Base-by-base conservation (phyloP, 1,284 basidiomycete genomes). In the Trametes pubescens region DNA sequence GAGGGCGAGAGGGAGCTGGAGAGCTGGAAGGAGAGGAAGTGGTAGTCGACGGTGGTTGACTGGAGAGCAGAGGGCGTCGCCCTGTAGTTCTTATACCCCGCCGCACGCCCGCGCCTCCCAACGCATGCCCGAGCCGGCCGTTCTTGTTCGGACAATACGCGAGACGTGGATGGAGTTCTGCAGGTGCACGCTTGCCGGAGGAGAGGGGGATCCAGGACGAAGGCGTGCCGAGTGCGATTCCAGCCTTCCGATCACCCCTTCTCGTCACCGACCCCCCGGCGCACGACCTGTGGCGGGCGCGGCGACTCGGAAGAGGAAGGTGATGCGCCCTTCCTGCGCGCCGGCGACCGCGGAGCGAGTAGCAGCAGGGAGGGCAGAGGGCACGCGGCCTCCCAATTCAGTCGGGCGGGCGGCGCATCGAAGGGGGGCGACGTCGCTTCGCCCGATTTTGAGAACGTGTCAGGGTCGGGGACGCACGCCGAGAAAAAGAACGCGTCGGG, bases 21-120 rank as follows among this genome's bases (percentile, higher is more conserved):
- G 38, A 14, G 35, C 6, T 38, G 34, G 29, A 53, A 35, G 32
- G 29, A 26, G 47, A 0, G 51, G 40, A 52, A 38, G 44, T 26
- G 48, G 56, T 35, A 46, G 46, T 35, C 16, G 60, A 22, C 46
- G 59, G 54, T 52, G 59, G 38, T 22, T 61, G 60, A 61, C 60
- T 61, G 54, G 16, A 40, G 59, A 48, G 18, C 21, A 6, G 7
- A 6, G 24, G 46, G 38, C 44, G 43, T n/a, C 52, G 24, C 21
- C 46, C 29, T 3, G 32, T 37, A 10, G 18, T 49, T 51, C 49
- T 61, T 61, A 61, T 55, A 51, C 52, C 18, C 13, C 11, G 32
- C 10, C 44, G 16, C n/a, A 2, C 26, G 1, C 40, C 18, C 46
- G 37, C 35, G 37, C 46, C 22, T 9, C 24, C 40, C 10, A 22